These are phyloP conservation scores for Aegilops tauschii DNA, from an alignment of 176 grass and related monocot species.

Conservation along the genomic window DNA sequence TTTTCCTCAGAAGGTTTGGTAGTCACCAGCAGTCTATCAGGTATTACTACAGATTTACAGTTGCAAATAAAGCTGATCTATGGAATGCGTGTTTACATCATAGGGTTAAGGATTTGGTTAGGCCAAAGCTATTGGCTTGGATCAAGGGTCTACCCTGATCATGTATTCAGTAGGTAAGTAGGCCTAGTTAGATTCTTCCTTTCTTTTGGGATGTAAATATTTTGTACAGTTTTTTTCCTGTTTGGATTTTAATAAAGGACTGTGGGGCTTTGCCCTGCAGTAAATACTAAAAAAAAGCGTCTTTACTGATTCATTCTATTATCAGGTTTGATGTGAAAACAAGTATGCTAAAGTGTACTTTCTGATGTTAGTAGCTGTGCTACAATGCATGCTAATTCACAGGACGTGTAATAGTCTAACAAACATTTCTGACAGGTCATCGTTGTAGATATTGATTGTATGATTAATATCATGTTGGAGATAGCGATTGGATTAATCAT, in stretches of 20 bases:
- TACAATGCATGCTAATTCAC: neutral
- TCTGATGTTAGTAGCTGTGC: neutral
- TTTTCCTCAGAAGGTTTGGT: conserved; percentile 3
- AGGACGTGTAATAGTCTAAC: neutral
- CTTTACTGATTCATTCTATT: conserved; percentile 24
- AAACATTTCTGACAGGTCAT: conserved; percentile 14
- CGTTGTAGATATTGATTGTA: neutral
- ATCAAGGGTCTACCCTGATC: too few relatives aligned
- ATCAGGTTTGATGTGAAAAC: conserved; percentile 20
- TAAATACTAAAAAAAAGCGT: neutral
- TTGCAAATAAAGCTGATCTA: neutral
- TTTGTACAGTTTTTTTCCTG: too few relatives aligned
- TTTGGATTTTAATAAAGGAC: too few relatives aligned
- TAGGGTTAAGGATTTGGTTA: too few relatives aligned
- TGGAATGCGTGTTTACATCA: neutral
- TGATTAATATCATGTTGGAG: conserved; percentile 8
- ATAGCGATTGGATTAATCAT: neutral
- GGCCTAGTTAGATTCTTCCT: too few relatives aligned
- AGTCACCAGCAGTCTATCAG: neutral
- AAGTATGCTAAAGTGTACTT: neutral
- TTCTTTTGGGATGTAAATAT: too few relatives aligned
- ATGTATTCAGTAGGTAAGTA: too few relatives aligned
- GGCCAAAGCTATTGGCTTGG: too few relatives aligned
- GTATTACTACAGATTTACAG: conserved; percentile 1
- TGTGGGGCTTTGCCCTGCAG: too few relatives aligned